Evolutionary conservation across 2,329 filamentous ascomycete genomes (phyloP).

Genomic region (Diaporthe citriasiana): DNA sequence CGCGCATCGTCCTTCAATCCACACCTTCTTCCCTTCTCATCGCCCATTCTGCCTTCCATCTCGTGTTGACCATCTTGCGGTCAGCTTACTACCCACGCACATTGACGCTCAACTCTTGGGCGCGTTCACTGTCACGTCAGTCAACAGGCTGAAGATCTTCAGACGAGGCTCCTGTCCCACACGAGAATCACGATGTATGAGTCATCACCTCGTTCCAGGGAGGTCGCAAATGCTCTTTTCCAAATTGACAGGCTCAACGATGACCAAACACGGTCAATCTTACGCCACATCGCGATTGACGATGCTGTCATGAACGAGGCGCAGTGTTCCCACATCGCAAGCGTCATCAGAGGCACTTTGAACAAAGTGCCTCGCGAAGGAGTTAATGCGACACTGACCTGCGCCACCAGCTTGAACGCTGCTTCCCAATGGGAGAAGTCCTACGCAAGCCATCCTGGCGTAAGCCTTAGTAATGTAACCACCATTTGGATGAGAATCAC

Average conservation of each 20-base stretch:
- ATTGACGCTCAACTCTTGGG: background rate
- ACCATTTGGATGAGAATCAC: fast-evolving
- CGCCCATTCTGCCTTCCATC: background rate
- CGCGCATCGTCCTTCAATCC: background rate
- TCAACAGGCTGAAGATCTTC: background rate
- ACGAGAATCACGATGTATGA: background rate
- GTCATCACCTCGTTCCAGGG: background rate
- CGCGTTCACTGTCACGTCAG: background rate
- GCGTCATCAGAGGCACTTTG: slow-evolving; percentile 10
- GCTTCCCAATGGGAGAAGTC: slow-evolving; percentile 7
- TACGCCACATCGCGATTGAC: slow-evolving; percentile 5
- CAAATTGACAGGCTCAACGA: slow-evolving; percentile 9
- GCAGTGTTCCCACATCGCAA: slow-evolving; percentile 16
- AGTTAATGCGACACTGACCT: background rate
- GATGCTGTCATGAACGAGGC: slow-evolving; percentile 13
- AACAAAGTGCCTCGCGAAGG: background rate
- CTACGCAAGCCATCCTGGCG: slow-evolving; percentile 3
- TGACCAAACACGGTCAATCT: background rate
- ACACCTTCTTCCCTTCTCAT: background rate
- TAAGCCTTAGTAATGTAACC: background rate
- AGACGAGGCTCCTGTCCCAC: background rate
- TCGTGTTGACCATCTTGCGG: background rate
- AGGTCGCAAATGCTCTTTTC: slow-evolving; percentile 9
- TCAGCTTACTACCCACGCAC: background rate
- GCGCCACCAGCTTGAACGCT: background rate